phyloP scores from a whole-genome alignment of 2,329 filamentous ascomycete species.

The Eurotiales sp. region DNA sequence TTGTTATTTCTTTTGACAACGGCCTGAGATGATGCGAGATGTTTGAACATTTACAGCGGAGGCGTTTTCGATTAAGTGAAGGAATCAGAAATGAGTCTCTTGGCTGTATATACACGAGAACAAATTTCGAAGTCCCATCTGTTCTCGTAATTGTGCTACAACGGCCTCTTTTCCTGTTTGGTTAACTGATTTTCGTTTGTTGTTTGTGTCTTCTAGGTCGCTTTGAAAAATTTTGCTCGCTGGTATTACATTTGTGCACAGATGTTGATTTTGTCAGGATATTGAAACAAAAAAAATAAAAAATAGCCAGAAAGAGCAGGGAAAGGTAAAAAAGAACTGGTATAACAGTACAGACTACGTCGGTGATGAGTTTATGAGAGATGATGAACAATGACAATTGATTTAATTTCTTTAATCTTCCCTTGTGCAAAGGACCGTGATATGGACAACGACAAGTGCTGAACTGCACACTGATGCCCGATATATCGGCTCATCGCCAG shows the following conservation, averaged over 20 bases:
- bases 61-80: too few relatives aligned
- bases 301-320: too few relatives aligned
- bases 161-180: not conserved
- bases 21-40: too few relatives aligned
- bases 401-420: not conserved
- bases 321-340: slow-evolving; percentile 6
- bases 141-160: too few relatives aligned
- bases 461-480: too few relatives aligned
- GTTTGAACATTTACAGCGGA: too few relatives aligned
- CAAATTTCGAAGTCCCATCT: not conserved
- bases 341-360: slow-evolving; percentile 9
- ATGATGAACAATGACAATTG: not conserved
- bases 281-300: not conserved
- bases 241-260: not conserved
- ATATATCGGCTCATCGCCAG: too few relatives aligned
- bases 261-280: not conserved
- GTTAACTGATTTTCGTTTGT: not conserved
- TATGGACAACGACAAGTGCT: not conserved
- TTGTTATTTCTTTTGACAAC: too few relatives aligned
- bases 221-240: not conserved
- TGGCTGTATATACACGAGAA: not conserved
- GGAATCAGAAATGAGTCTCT: not conserved
- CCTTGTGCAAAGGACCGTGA: not conserved
- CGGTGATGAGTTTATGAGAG: slow-evolving; percentile 5
- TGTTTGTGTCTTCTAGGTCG: not conserved